Base-by-base conservation (phyloP, 164 flowering plant species). In the Liquidambar formosana region DNA sequence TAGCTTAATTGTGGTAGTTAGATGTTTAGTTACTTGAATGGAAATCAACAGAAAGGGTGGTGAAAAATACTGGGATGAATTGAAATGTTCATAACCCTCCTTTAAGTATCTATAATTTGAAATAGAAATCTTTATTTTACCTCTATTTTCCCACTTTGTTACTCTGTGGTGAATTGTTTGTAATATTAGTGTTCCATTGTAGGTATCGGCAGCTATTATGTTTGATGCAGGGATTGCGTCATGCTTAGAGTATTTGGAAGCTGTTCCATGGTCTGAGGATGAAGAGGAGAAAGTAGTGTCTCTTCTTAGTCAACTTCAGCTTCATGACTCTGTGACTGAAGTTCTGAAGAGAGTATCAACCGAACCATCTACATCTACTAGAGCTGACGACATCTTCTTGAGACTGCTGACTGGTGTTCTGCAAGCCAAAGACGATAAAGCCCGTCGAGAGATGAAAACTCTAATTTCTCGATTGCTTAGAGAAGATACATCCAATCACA, bases 231-330 rank as follows among this genome's bases (percentile, higher is more conserved):
- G 96, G 45, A 80, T 87, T 28, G 45, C 43, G 54, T 83, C 91
- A n/a, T 94, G 99, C 75, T 74, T 94, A 63, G 93, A 90, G 57
- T 85, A 85, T 72, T 73, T 94, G 79, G 97, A 92, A 79, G 92
- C 97, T 21, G 83, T 88, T 67, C 99, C 99, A 18, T 94, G 99
- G 97, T 74, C 95, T 14, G 91, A 88, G 63, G 91, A 88, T 44
- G 97, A 94, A 74, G 97, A 90, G 74, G 88, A 86, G 69, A 85
- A 77, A 63, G 81, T 94, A 6, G 70, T 92, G 43, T 82, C 82
- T 38, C 73, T 68, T 61, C 86, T 94, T 19, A 65, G 45, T 68
- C 75, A 87, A 67, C 94, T 90, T 70, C 78, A 84, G 73, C 88
- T 91, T 68, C 73, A 79, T 41, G 78, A 75, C 43, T 75, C 82